phyloP scores from a whole-genome alignment of 225 moss, liverwort and hornwort genomes.

The Asterella californica region DNA sequence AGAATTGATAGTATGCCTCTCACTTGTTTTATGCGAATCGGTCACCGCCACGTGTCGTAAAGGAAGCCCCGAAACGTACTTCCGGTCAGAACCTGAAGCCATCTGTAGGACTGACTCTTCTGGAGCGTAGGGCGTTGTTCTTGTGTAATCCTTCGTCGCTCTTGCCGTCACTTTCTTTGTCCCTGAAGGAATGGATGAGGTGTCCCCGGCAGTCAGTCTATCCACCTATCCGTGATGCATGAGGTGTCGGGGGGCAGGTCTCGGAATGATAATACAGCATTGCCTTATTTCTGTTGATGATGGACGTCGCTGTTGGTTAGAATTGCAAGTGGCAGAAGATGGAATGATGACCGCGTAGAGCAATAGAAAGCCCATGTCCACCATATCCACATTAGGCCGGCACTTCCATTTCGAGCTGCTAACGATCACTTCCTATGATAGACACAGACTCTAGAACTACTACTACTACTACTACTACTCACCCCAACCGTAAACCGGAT shows the following conservation, averaged over 20 bases:
- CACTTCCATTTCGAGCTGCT: neutral
- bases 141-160: neutral
- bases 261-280: too few species aligned
- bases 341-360: neutral
- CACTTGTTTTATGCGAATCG: too few species aligned
- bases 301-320: neutral
- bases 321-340: neutral
- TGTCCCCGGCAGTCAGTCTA: neutral
- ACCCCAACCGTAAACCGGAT: too few species aligned
- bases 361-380: neutral
- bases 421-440: neutral
- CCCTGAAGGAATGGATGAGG: neutral
- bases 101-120: neutral
- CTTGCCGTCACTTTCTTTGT: neutral
- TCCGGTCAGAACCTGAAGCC: neutral
- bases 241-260: too few species aligned
- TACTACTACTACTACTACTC: too few species aligned
- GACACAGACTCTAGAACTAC: neutral
- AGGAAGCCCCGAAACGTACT: neutral
- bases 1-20: too few species aligned
- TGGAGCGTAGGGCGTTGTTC: neutral
- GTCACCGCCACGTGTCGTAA: neutral
- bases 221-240: too few species aligned
- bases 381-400: too few species aligned
- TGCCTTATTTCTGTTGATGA: too few species aligned